phyloP scores from a whole-genome alignment of 2,329 filamentous ascomycete genomes.

The Geoglossum cookeanum region DNA sequence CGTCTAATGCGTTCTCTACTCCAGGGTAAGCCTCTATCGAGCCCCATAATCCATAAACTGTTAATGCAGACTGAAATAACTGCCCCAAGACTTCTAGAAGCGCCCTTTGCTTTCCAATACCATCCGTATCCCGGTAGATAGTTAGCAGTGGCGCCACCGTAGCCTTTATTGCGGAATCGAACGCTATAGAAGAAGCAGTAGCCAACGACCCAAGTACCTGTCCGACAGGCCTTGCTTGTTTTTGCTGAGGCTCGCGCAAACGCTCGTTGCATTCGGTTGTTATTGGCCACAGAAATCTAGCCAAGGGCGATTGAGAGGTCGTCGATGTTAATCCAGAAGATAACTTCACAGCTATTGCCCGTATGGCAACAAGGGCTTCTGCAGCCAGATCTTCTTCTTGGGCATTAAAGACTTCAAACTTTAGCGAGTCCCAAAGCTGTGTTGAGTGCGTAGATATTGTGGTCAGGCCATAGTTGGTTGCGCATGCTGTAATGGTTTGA shows the following conservation, averaged over 20 bases:
- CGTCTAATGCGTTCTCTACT: conserved; percentile 24
- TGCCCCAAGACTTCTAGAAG: conserved; percentile 40
- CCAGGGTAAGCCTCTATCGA: conserved; percentile 20
- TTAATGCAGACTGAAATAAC: conserved; percentile 37
- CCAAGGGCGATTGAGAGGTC: conserved; percentile 24
- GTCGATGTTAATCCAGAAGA: conserved; percentile 23
- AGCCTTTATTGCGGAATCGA: conserved; percentile 34
- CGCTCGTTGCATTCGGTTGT: conserved; percentile 50
- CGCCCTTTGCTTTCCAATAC: conserved; percentile 41
- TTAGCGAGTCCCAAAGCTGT: conserved; percentile 47
- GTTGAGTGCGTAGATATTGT: conserved; percentile 43
- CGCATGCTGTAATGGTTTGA: conserved; percentile 40
- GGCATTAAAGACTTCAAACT: conserved; percentile 48
- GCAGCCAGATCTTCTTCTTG: conserved; percentile 46
- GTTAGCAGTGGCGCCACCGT: conserved; percentile 38
- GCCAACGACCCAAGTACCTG: conserved; percentile 39
- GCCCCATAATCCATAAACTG: conserved; percentile 37
- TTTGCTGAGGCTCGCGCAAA: conserved; percentile 47
- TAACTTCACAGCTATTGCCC: conserved; percentile 35
- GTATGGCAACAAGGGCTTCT: conserved; percentile 35
- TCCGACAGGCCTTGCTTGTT: conserved; percentile 45
- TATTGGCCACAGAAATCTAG: conserved; percentile 38
- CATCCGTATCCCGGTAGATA: conserved; percentile 40
- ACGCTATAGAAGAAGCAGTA: conserved; percentile 33
- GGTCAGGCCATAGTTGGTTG: conserved; percentile 36